Evolutionary conservation across 768 basidiomycete genomes (phyloP).

Genomic region (Hortiboletus flavorubellus): DNA sequence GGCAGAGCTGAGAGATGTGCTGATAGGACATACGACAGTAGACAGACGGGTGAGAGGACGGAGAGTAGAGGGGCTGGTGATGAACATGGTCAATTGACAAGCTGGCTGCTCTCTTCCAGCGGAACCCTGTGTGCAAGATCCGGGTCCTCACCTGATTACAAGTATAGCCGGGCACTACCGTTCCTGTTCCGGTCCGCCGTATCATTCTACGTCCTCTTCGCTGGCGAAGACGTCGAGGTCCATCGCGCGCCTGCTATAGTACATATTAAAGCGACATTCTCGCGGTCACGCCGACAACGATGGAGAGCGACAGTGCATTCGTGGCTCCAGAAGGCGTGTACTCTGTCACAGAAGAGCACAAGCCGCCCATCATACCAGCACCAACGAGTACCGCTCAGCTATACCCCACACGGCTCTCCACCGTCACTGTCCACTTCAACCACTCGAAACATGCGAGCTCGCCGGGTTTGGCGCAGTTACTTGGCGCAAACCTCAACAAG

Average conservation of each 20-base stretch:
- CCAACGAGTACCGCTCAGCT: slow-evolving; percentile 33
- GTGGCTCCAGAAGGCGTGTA: slow-evolving; percentile 90
- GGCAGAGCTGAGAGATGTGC: not conserved
- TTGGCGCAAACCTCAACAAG: slow-evolving; percentile 54
- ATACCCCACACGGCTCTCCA: slow-evolving; percentile 63
- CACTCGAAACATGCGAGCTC: slow-evolving; percentile 47
- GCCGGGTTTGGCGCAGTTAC: slow-evolving; percentile 66
- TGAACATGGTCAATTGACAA: slow-evolving; percentile 23
- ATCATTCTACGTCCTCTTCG: not conserved
- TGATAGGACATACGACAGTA: slow-evolving; percentile 14
- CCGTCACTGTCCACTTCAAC: slow-evolving; percentile 61
- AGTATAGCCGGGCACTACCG: slow-evolving; percentile 6
- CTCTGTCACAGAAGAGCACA: slow-evolving; percentile 84
- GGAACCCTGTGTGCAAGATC: slow-evolving; percentile 24
- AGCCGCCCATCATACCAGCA: slow-evolving; percentile 49
- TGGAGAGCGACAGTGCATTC: slow-evolving; percentile 84
- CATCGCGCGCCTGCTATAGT: not conserved
- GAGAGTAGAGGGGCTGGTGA: slow-evolving; percentile 5
- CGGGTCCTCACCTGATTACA: slow-evolving; percentile 10
- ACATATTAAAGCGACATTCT: slow-evolving; percentile 5
- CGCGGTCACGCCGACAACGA: slow-evolving; percentile 28
- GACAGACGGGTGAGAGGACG: slow-evolving; percentile 20
- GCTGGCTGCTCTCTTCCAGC: not conserved
- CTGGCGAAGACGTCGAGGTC: not conserved
- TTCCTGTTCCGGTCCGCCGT: not conserved